phyloP scores from a whole-genome alignment of 805 yeast genomes.

The Komagataella mondaviorum region DNA sequence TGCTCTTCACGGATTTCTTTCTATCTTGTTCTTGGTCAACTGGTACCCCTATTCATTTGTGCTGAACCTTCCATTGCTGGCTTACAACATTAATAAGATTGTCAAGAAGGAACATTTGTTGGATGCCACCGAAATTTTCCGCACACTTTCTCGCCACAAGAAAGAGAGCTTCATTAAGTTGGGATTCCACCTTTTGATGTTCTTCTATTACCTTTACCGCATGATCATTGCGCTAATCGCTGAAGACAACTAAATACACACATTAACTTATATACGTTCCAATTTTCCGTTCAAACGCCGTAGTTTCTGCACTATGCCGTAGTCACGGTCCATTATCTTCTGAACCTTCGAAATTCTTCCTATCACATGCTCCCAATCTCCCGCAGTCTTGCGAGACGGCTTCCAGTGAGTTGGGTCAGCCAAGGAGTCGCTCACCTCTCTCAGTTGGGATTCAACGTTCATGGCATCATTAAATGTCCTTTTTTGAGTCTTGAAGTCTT shows the following conservation, averaged over 20 bases:
- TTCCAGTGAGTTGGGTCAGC: neutral
- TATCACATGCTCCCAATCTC: neutral
- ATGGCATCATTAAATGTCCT: neutral
- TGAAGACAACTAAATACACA: conserved; percentile 27
- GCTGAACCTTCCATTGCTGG: conserved; percentile 71
- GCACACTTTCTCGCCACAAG: conserved; percentile 88
- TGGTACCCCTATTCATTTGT: conserved; percentile 90
- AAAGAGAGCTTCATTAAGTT: conserved; percentile 82
- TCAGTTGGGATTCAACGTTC: neutral
- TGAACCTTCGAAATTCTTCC: neutral
- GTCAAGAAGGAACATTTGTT: conserved; percentile 69
- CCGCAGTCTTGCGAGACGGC: neutral
- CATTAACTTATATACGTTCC: neutral
- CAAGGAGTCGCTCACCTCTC: neutral
- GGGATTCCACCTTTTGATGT: conserved; percentile 82
- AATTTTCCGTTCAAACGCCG: neutral
- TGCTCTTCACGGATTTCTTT: conserved; percentile 58
- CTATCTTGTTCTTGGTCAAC: conserved; percentile 60
- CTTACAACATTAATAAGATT: conserved; percentile 73
- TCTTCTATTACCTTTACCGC: conserved; percentile 91
- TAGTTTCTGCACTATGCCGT: neutral
- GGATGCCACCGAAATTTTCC: conserved; percentile 95
- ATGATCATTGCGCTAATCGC: conserved; percentile 89
- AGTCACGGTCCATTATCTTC: neutral
- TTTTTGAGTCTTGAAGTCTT: neutral